phyloP scores from a whole-genome alignment of 2,329 filamentous ascomycete genomes.

The Stagonosporopsis tanaceti region DNA sequence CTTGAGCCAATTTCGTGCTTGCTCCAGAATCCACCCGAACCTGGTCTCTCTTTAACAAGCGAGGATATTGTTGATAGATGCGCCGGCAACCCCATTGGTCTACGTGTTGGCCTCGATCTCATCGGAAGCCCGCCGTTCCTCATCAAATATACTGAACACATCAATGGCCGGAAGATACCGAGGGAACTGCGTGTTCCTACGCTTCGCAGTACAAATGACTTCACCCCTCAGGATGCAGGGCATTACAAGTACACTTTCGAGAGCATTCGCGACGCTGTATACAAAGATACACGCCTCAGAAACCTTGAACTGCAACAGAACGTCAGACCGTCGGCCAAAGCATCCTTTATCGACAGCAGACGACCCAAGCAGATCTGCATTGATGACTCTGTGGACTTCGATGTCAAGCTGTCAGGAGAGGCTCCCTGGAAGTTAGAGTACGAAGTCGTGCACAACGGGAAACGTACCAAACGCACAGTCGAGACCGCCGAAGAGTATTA shows the following conservation, averaged over 20 bases:
- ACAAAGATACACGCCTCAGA: slow-evolving; percentile 62
- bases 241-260: slow-evolving; percentile 87
- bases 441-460: slow-evolving; percentile 89
- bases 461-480: slow-evolving; percentile 73
- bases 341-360: slow-evolving; percentile 68
- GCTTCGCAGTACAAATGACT: slow-evolving; percentile 81
- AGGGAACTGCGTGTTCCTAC: slow-evolving; percentile 65
- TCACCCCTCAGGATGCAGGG: slow-evolving; percentile 82
- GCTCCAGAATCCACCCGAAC: slow-evolving; percentile 88
- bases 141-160: slow-evolving; percentile 78
- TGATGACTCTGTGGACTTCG: slow-evolving; percentile 78
- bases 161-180: slow-evolving; percentile 62
- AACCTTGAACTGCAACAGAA: slow-evolving; percentile 80
- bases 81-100: slow-evolving; percentile 89
- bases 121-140: slow-evolving; percentile 91
- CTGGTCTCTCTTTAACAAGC: slow-evolving; percentile 74
- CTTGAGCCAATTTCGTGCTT: slow-evolving; percentile 94
- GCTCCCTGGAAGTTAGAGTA: slow-evolving; percentile 90
- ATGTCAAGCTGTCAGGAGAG: slow-evolving; percentile 80
- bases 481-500: slow-evolving; percentile 70
- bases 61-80: slow-evolving; percentile 95
- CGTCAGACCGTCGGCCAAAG: slow-evolving; percentile 90
- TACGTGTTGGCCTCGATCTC: slow-evolving; percentile 87
- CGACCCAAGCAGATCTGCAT: slow-evolving; percentile 76
- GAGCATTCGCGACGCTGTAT: slow-evolving; percentile 82